Evolutionary conservation across 2,329 filamentous ascomycete genomes (phyloP).

Genomic region (Ophiocordyceps robertsii): DNA sequence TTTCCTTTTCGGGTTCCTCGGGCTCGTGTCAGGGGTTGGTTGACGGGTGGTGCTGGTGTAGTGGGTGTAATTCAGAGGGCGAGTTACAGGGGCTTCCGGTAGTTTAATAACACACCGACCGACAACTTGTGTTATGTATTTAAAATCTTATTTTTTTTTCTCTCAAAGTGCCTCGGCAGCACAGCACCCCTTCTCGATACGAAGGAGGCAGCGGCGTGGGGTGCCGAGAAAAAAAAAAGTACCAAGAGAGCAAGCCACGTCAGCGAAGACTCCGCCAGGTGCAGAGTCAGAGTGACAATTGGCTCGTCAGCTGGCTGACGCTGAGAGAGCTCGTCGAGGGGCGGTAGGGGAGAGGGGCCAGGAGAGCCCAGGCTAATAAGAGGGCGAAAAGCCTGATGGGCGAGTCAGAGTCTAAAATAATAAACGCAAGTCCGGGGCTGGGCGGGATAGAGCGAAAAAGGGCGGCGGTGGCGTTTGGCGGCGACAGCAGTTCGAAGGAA

Average conservation of each 20-base stretch:
- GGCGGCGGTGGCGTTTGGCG: too few species aligned
- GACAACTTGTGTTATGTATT: not conserved
- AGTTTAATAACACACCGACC: not conserved
- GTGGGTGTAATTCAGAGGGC: too few species aligned
- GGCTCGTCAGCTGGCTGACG: not conserved
- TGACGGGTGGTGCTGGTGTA: too few species aligned
- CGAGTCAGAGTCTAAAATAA: constrained; percentile 1
- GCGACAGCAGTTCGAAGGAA: too few species aligned
- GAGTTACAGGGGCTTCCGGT: too few species aligned
- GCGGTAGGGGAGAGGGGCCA: not conserved
- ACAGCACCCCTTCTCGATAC: not conserved
- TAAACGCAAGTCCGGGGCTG: not conserved
- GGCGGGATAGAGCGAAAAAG: not conserved
- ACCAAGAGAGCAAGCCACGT: not conserved
- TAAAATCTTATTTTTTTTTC: not conserved
- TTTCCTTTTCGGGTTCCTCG: too few species aligned
- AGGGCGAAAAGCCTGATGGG: not conserved
- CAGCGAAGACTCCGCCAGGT: not conserved
- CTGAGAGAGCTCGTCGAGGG: not conserved
- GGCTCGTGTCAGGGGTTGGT: too few species aligned
- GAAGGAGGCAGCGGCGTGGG: not conserved
- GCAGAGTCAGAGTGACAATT: not conserved
- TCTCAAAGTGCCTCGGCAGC: not conserved
- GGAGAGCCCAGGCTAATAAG: not conserved
- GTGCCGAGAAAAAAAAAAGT: not conserved